A percentile compares a stretch with the other conserved stretches of the same genome.
phyloP scores from a whole-genome alignment of 75 land plant species.

The Picea sitchensis region DNA sequence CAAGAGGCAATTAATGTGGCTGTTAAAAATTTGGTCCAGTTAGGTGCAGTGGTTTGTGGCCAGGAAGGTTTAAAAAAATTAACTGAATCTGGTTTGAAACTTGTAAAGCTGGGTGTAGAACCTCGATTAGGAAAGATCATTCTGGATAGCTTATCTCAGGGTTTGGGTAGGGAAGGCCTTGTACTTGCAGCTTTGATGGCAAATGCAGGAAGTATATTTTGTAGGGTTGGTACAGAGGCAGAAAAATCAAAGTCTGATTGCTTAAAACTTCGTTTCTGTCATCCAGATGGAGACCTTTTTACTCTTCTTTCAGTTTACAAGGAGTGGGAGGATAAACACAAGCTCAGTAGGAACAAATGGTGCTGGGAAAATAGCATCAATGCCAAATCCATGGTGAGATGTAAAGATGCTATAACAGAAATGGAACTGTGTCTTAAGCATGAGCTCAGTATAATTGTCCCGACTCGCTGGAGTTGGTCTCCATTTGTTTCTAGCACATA shows the following conservation, averaged over 20 bases:
- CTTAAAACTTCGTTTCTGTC: conserved; percentile 75
- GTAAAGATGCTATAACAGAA: conserved; percentile 54
- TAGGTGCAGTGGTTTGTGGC: conserved; percentile 47
- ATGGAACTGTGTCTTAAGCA: conserved; percentile 47
- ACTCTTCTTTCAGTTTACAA: conserved; percentile 75
- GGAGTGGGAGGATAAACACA: conserved; percentile 51
- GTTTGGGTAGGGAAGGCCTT: conserved; percentile 63
- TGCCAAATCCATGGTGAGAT: conserved; percentile 76
- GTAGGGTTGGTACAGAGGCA: conserved; percentile 62
- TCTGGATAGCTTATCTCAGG: conserved; percentile 30
- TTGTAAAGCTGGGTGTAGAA: conserved; percentile 80
- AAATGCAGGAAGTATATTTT: conserved; percentile 75
- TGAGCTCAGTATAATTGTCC: conserved; percentile 42
- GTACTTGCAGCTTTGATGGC: conserved; percentile 83
- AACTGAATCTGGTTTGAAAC: conserved; percentile 42
- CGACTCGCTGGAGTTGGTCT: conserved; percentile 60
- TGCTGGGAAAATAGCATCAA: conserved; percentile 87
- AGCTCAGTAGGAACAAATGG: conserved; percentile 43
- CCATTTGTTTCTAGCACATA: conserved; percentile 26
- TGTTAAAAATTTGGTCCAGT: conserved; percentile 47
- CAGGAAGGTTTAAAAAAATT: conserved; percentile 20
- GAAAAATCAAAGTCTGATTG: conserved; percentile 71
- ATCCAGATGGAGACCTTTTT: conserved; percentile 77
- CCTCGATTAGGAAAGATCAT: conserved; percentile 76
- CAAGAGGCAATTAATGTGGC: conserved; percentile 56